A percentile compares a stretch with the other conserved stretches of the same genome.
Evolutionary conservation across 1,284 basidiomycete genomes (phyloP).

Genomic region (Trametes sp.): DNA sequence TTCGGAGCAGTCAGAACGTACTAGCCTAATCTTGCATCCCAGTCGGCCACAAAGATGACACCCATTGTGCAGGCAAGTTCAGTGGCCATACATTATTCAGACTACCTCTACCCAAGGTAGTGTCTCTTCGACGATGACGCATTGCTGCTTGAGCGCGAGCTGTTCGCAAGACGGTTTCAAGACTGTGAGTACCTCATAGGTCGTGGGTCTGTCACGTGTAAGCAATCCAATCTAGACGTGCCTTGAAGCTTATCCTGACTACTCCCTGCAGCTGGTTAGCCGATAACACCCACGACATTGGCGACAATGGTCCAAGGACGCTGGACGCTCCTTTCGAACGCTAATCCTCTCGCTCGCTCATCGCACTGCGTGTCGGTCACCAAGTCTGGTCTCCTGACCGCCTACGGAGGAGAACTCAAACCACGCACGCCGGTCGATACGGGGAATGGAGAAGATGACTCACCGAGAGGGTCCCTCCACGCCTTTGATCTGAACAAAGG

Average conservation of each 20-base stretch:
- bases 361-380: constrained; percentile 43
- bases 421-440: constrained; percentile 49
- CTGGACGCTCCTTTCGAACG: constrained; percentile 36
- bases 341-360: constrained; percentile 38
- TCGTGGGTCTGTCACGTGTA: not conserved
- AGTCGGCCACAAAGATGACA: too few species aligned
- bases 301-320: constrained; percentile 31
- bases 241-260: constrained; percentile 4
- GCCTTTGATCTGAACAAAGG: constrained; percentile 33
- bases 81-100: too few species aligned
- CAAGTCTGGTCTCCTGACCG: constrained; percentile 34
- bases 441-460: constrained; percentile 13
- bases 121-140: too few species aligned
- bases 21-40: too few species aligned
- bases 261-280: not conserved
- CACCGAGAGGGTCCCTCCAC: constrained; percentile 38
- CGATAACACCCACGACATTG: not conserved
- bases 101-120: too few species aligned
- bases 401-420: constrained; percentile 51
- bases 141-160: too few species aligned
- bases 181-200: not conserved
- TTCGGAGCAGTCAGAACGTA: too few species aligned
- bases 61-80: too few species aligned
- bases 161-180: too few species aligned
- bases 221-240: not conserved